Conservation (phyloP, 805 yeast species). For the Barnettozyma wickerhamii region DNA sequence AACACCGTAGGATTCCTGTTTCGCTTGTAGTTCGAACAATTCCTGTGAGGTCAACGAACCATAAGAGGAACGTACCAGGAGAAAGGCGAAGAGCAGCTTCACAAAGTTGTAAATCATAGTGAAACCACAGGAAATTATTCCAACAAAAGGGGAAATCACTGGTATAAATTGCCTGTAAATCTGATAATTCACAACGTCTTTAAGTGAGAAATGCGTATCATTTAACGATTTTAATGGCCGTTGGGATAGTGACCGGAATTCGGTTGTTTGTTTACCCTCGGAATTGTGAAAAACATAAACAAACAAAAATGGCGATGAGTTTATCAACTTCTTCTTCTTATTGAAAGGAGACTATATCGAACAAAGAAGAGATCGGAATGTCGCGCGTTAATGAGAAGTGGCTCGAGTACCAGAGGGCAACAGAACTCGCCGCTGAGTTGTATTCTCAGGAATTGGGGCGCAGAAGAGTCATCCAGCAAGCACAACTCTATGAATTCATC, state of each 20-base stretch:
- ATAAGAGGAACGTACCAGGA: slow-evolving; percentile 1
- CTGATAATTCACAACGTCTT: background rate
- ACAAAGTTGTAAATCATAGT: too few species aligned
- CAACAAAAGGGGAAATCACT: too few species aligned
- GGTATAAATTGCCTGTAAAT: too few species aligned
- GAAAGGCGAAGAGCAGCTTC: background rate
- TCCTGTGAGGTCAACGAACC: slow-evolving; percentile 14
- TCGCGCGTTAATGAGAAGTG: background rate
- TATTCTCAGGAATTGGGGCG: slow-evolving; percentile 16
- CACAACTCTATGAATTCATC: slow-evolving; percentile 16
- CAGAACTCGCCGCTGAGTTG: slow-evolving; percentile 5
- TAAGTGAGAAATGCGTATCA: background rate
- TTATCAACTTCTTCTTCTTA: background rate
- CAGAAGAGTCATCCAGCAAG: slow-evolving; percentile 17
- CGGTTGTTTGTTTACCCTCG: slow-evolving; percentile 4
- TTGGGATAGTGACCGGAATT: background rate
- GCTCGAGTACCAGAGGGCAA: slow-evolving; percentile 10
- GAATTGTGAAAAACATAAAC: background rate
- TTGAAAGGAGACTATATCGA: too few species aligned
- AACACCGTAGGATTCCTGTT: slow-evolving; percentile 29
- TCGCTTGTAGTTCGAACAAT: slow-evolving; percentile 6
- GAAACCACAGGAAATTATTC: too few species aligned
- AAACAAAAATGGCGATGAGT: background rate
- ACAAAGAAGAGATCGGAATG: background rate
- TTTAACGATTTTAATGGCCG: too few species aligned